Conservation (phyloP, 2,329 filamentous ascomycete species). For the Paraphaeosphaeria minitans region DNA sequence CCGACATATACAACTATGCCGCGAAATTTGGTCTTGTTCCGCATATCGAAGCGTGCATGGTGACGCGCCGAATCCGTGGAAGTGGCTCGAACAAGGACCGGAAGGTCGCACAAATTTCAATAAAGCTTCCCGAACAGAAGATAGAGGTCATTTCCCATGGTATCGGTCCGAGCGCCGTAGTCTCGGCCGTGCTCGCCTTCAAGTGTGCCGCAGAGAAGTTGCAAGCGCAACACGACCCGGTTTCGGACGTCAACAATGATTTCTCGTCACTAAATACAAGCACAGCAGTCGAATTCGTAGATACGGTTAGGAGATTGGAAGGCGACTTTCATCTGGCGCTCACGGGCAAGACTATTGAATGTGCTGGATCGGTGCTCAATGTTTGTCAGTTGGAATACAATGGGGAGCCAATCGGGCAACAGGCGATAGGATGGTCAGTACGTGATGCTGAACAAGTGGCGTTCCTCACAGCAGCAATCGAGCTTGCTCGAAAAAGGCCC, state of each 20-base stretch:
- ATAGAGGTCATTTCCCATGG: conserved; percentile 3
- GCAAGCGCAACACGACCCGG: background rate
- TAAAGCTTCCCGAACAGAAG: conserved; percentile 5
- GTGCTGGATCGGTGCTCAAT: background rate
- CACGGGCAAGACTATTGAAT: background rate
- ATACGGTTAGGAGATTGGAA: background rate
- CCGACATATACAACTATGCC: conserved; percentile 7
- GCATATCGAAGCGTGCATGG: background rate
- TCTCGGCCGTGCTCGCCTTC: conserved; percentile 1
- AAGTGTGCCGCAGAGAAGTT: background rate
- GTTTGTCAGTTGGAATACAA: background rate
- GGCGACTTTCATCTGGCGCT: background rate
- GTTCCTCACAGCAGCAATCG: conserved; percentile 1
- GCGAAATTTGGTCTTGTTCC: conserved; percentile 4
- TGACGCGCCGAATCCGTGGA: background rate
- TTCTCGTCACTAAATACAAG: background rate
- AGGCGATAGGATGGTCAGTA: background rate
- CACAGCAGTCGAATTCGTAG: background rate
- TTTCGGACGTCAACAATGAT: background rate
- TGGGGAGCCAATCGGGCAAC: background rate
- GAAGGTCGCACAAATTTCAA: background rate
- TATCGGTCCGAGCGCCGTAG: background rate
- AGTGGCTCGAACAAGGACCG: background rate
- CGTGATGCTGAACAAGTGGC: background rate
- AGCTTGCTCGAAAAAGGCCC: conserved; percentile 4